These are phyloP conservation scores for Zygoascus flipseniorum DNA, from an alignment of 805 yeast species.

Conservation along the genomic window DNA sequence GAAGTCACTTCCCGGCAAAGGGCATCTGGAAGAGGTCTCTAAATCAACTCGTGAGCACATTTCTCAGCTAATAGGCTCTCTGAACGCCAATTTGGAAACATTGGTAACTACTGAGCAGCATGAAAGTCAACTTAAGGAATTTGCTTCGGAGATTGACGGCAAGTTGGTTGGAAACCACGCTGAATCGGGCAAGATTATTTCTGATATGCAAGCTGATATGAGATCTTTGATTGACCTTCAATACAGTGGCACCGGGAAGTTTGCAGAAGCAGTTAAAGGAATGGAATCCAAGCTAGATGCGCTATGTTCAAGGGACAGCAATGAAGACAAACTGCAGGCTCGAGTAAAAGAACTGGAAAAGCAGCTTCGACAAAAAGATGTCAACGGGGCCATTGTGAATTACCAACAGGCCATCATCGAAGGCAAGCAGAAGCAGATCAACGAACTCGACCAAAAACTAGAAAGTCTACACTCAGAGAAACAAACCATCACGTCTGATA, in stretches of 20 bases:
- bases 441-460: conserved; percentile 2
- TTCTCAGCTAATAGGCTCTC: neutral
- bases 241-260: conserved; percentile 9
- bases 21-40: neutral
- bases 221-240: conserved; percentile 16
- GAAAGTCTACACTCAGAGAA: conserved; percentile 2
- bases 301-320: neutral
- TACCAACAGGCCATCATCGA: neutral
- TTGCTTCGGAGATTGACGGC: neutral
- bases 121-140: neutral
- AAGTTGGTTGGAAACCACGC: neutral
- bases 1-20: neutral
- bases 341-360: neutral
- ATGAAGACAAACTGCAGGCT: neutral
- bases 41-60: neutral
- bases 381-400: neutral
- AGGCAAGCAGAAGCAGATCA: neutral
- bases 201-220: conserved; percentile 13
- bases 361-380: neutral
- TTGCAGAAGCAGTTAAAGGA: conserved; percentile 3
- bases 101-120: neutral
- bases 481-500: conserved; percentile 1
- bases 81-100: neutral
- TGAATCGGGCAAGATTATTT: conserved; percentile 4
- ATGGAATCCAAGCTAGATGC: neutral